These are phyloP conservation scores for Pyrenochaeta sp. DNA, from an alignment of 2,329 filamentous ascomycete species.

Conservation along the genomic window DNA sequence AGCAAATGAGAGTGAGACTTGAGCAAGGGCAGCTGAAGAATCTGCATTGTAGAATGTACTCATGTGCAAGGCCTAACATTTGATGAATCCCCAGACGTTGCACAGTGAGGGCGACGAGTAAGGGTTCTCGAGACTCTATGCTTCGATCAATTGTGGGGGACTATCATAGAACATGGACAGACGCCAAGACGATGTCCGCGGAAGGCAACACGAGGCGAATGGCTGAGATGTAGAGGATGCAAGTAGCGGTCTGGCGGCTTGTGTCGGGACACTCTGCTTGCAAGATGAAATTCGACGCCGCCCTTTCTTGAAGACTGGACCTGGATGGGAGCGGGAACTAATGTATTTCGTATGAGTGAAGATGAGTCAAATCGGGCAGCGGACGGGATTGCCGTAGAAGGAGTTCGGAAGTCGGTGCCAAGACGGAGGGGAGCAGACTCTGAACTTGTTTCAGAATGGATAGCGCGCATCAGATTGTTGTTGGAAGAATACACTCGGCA, in stretches of 20 bases:
- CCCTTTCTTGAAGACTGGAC: not conserved
- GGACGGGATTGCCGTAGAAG: conserved; percentile 1
- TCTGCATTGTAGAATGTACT: too few relatives aligned
- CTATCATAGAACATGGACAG: not conserved
- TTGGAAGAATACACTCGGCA: not conserved
- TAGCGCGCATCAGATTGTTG: not conserved
- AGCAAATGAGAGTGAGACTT: not conserved
- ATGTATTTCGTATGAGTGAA: conserved; percentile 6
- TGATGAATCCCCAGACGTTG: too few relatives aligned
- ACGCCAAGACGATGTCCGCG: not conserved
- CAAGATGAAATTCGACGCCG: not conserved
- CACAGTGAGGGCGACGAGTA: too few relatives aligned
- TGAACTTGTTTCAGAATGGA: not conserved
- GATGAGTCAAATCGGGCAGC: conserved; percentile 9
- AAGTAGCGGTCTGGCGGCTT: not conserved
- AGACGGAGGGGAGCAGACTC: not conserved
- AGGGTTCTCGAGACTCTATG: too few relatives aligned
- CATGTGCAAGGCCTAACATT: too few relatives aligned
- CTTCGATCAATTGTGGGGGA: not conserved
- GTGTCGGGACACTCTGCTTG: not conserved
- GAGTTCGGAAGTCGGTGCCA: not conserved
- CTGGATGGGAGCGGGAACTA: not conserved
- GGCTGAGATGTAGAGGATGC: not conserved
- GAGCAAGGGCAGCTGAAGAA: not conserved
- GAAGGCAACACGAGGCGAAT: not conserved